Evolutionary conservation across 2,329 filamentous ascomycete genomes (phyloP).

Genomic region (Basipetospora chlamydospora): DNA sequence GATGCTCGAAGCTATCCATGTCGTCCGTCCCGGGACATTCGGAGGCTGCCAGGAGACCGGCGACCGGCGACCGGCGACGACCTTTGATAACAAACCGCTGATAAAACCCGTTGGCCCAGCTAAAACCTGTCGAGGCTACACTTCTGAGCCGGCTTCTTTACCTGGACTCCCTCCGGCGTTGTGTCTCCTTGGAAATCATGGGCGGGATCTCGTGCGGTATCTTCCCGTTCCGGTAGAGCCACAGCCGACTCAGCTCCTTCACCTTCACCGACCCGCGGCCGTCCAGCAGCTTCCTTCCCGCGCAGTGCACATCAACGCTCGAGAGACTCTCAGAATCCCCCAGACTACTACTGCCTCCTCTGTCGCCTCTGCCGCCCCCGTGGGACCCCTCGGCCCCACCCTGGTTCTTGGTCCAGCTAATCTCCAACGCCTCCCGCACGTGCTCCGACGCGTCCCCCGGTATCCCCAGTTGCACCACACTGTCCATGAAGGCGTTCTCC

Average conservation of each 20-base stretch:
- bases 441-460: conserved; percentile 26
- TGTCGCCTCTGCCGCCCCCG: conserved; percentile 18
- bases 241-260: conserved; percentile 46
- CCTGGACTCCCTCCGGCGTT: neutral
- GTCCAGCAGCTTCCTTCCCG: conserved; percentile 19
- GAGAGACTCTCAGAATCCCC: no score
- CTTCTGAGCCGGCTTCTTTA: neutral
- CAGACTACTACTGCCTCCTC: no score
- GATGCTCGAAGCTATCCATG: no score
- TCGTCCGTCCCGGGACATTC: no score
- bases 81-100: no score
- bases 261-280: conserved; percentile 28
- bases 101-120: no score
- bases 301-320: conserved; percentile 18
- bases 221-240: conserved; percentile 46
- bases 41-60: no score
- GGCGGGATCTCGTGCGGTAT: conserved; percentile 31
- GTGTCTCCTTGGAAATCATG: conserved; percentile 16
- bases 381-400: conserved; percentile 24
- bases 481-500: conserved; percentile 47
- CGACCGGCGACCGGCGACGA: no score
- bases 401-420: conserved; percentile 29
- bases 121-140: no score
- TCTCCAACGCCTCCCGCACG: conserved; percentile 30
- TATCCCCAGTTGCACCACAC: conserved; percentile 30